Base-by-base conservation (phyloP, 2,329 filamentous ascomycete genomes). In the Aspergillus novofumigatus region DNA sequence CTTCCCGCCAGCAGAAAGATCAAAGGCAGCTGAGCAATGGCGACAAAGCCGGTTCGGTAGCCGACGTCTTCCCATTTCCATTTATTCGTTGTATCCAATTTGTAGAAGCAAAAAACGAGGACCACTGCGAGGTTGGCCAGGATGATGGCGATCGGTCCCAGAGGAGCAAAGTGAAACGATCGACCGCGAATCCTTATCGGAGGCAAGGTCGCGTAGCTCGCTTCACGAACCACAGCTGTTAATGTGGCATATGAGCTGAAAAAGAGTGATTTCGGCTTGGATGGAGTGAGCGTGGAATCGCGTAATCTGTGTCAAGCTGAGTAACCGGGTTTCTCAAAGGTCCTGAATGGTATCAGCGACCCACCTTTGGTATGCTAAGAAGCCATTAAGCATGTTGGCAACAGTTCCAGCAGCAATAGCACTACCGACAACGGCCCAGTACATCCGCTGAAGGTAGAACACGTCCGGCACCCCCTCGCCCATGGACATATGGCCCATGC, bases 71-170 rank as follows among this genome's bases (percentile, higher is more conserved):
- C 83, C 75, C 80, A 83, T 45, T 75, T 72, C 70, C 79, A 78
- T 49, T 76, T 69, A 55, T 83, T 73, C 0, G 67, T 71, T 0
- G 81, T 75, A 64, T 85, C 73, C 29, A 85, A 73, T 32, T 78
- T 78, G 65, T 84, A 85, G 60, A 85, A 81, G 64, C 79, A 83
- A 28, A 84, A 76, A 1, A 83, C 71, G n/a, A 85, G 63, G 2
- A 82, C 74, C 14, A 81, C 69, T 5, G 81, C 58, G n/a, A 79
- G 57, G 60, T 86, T 83, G 2, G 69, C 70, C 25, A 76, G 62
- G 6, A 73, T 62, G 49, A 75, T 55, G 29, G 68, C 61, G 14
- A 74, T 57, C 2, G 68, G 70, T 1, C 77, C 77, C 26, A 79
- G 60, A 64, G 72, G 70, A 54, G 78, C 65, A 68, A 73, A 68